phyloP scores from a whole-genome alignment of 148 eudicot species.

The Chenopodium formosanum region DNA sequence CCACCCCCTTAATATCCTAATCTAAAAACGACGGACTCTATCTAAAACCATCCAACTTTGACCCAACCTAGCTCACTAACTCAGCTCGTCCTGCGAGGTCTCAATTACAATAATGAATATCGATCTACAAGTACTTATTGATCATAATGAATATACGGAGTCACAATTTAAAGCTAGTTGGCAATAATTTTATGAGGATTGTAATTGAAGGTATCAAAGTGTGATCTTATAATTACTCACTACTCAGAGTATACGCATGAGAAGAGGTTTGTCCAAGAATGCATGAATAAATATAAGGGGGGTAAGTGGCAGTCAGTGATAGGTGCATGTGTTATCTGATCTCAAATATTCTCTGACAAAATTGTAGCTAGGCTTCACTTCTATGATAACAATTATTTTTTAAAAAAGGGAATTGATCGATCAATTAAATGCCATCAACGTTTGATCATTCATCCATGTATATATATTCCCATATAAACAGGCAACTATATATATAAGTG shows the following conservation, averaged over 20 bases:
- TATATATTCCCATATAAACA: background rate
- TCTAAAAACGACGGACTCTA: too few species aligned
- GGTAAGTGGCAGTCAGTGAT: background rate
- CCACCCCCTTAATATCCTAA: too few species aligned
- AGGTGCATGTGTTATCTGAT: background rate
- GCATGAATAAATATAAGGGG: background rate
- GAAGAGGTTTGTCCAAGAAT: slow-evolving; percentile 2
- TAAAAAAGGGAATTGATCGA: background rate
- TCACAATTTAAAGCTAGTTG: too few species aligned
- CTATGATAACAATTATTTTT: background rate
- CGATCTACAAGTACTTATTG: too few species aligned
- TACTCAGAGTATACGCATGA: background rate
- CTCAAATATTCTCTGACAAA: background rate
- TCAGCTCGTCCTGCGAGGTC: too few species aligned
- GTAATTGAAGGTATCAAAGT: background rate
- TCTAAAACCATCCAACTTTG: too few species aligned
- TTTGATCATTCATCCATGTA: background rate
- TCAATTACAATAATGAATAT: too few species aligned
- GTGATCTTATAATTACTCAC: background rate
- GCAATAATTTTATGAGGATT: background rate
- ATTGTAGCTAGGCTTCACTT: background rate
- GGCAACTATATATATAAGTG: slow-evolving; percentile 1
- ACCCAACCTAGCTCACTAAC: too few species aligned
- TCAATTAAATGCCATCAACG: background rate
- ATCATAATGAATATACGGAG: too few species aligned